Percentiles rank a stretch among this genome's conserved stretches.
These are phyloP conservation scores for Scheffersomyces stambukii DNA, from an alignment of 1,139 yeast genomes.

Conservation along the genomic window DNA sequence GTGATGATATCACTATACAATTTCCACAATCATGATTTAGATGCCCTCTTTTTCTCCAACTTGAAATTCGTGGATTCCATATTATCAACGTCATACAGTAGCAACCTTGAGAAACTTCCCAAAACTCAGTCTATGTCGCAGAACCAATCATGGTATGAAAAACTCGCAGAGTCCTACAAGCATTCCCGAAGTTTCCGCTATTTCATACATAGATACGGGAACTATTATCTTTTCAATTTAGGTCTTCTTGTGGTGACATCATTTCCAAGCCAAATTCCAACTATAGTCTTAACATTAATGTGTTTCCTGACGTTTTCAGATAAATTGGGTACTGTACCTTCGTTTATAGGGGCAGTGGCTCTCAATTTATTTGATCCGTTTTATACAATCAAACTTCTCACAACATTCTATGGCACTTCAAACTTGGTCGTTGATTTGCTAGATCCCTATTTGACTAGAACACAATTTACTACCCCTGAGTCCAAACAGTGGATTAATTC, in stretches of 20 bases:
- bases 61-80: slow-evolving; percentile 35
- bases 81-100: slow-evolving; percentile 1
- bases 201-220: slow-evolving; percentile 16
- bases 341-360: slow-evolving; percentile 30
- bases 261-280: slow-evolving; percentile 31
- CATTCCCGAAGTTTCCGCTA: slow-evolving; percentile 14
- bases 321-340: slow-evolving; percentile 45
- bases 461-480: slow-evolving; percentile 45
- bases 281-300: slow-evolving; percentile 33
- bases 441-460: slow-evolving; percentile 47
- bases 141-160: slow-evolving; percentile 28
- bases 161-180: slow-evolving; percentile 6
- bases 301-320: slow-evolving; percentile 43
- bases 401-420: slow-evolving; percentile 45
- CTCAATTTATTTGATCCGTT: slow-evolving; percentile 23
- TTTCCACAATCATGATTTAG: slow-evolving; percentile 34
- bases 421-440: slow-evolving; percentile 45
- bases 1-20: slow-evolving; percentile 35
- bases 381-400: slow-evolving; percentile 31
- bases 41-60: slow-evolving; percentile 35
- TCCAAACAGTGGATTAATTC: slow-evolving; percentile 49
- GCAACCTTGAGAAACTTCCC: slow-evolving; percentile 4
- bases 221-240: slow-evolving; percentile 18
- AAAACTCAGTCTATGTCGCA: slow-evolving; percentile 17
- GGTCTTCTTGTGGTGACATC: slow-evolving; percentile 13